Evolutionary conservation across 73 alveolate genomes (phyloP).

Genomic region (Tetrahymena elliotti): DNA sequence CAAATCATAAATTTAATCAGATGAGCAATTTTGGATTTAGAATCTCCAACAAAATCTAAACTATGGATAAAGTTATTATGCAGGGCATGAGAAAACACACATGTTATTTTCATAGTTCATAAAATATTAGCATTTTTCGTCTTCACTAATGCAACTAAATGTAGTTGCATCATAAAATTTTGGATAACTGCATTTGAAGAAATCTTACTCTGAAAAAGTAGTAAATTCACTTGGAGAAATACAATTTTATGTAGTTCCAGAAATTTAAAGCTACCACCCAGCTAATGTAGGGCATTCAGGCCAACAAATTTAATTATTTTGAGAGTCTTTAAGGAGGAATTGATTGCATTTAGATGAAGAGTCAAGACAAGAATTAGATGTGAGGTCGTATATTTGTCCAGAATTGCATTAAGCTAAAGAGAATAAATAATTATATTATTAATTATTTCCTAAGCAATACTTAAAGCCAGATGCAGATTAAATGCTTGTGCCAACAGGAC

Average conservation of each 20-base stretch:
- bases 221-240: background rate
- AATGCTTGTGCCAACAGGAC: background rate
- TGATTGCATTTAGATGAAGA: background rate
- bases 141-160: background rate
- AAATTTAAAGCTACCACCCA: background rate
- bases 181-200: background rate
- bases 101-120: background rate
- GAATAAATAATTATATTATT: background rate
- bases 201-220: background rate
- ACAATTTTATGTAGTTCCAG: background rate
- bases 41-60: background rate
- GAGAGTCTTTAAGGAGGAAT: background rate
- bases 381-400: background rate
- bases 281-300: background rate
- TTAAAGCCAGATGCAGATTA: background rate
- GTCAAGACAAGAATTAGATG: background rate
- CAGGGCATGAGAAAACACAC: background rate
- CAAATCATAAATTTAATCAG: background rate
- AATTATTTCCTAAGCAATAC: background rate
- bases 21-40: background rate
- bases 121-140: background rate
- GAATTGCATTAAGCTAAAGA: background rate
- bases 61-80: background rate
- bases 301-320: background rate
- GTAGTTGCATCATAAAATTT: background rate